Evolutionary conservation across 352 stramenopile species (phyloP).

Genomic region (Globisporangium splendens): DNA sequence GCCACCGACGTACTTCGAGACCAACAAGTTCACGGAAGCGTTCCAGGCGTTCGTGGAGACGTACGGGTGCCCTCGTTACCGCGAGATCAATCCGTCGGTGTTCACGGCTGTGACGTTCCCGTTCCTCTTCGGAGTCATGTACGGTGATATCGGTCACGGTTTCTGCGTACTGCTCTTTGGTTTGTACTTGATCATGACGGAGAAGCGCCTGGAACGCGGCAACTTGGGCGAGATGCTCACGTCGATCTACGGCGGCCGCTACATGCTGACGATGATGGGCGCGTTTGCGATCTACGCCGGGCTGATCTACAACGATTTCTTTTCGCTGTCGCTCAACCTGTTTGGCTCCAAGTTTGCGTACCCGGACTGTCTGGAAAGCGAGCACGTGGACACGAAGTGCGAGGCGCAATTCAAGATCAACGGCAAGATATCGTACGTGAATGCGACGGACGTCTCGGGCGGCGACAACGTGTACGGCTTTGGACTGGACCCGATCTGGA

Average conservation of each 20-base stretch:
- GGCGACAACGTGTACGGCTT: conserved; percentile 95
- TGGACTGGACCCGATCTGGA: conserved; percentile 98
- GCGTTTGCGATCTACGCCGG: conserved; percentile 98
- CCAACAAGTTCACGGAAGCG: conserved; percentile 98
- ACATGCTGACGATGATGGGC: conserved; percentile 99
- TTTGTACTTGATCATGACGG: conserved; percentile 93
- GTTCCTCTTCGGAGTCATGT: conserved; percentile 99
- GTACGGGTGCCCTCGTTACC: conserved; percentile 98
- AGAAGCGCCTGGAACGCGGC: conserved; percentile 82
- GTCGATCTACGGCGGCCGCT: conserved; percentile 92
- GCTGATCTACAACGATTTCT: conserved; percentile 99
- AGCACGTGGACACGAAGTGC: conserved; percentile 50
- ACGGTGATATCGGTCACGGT: conserved; percentile 98
- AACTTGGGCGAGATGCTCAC: conserved; percentile 90
- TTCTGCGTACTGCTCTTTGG: conserved; percentile 93
- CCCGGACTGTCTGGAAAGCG: conserved; percentile 65
- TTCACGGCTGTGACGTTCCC: conserved; percentile 99
- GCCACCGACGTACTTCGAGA: conserved; percentile 98
- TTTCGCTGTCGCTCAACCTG: conserved; percentile 96
- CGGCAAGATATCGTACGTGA: conserved; percentile 66
- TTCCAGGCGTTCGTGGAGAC: conserved; percentile 99
- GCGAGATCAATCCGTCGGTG: conserved; percentile 97
- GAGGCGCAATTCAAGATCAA: conserved; percentile 75
- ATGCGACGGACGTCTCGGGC: conserved; percentile 70
- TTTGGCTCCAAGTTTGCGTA: conserved; percentile 96